Base-by-base conservation (phyloP, 179 eudicot genomes). In the Nepenthes alata region DNA sequence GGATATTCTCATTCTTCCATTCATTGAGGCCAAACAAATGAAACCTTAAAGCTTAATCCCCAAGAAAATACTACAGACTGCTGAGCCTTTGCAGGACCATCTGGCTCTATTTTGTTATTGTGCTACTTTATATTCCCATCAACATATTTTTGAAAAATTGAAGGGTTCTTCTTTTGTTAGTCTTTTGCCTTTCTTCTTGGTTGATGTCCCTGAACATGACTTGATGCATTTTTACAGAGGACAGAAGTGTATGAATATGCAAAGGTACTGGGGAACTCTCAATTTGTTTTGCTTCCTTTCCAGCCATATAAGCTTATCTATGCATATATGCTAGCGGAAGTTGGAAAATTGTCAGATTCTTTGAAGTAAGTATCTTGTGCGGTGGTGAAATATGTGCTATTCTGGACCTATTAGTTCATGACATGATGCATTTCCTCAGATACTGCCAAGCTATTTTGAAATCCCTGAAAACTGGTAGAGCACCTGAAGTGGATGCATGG, bases 261-360 rank as follows among this genome's bases (percentile, higher is more conserved):
- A 50, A 87, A 85, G 71, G 78, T 88, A 66, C 87, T 90, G 35
- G 97, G 97, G 41, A 90, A 90, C 64, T 78, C 97, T 37, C 97
- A 90, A 66, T 87, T 71, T 62, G 63, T 74, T 69, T 74, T 90
- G 59, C 77, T 74, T 36, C 83, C 93, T 0, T 90, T 87, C 75
- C 97, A 90, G 68, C 97, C 97, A 53, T 90, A 87, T 53, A 90
- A 90, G 78, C 73, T 86, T 60, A 47, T 85, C 11, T 90, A 90
- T 67, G 97, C 97, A 53, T 57, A 70, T 70, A 90, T 90, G 95
- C 71, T 90, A 80, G 97, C 95, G 34, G 95, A 90, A 83, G 86
- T 90, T 55, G 97, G 97, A 54, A 90, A 81, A 66, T 41, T 87
- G 15, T 70, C 97, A 55, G 95, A 89, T 56, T 84, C 97, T 9